Evolutionary conservation across 2,329 filamentous ascomycete genomes (phyloP), one percentile per base, ranked within the genome.

Genomic region (Dactylellina haptotyla): DNA sequence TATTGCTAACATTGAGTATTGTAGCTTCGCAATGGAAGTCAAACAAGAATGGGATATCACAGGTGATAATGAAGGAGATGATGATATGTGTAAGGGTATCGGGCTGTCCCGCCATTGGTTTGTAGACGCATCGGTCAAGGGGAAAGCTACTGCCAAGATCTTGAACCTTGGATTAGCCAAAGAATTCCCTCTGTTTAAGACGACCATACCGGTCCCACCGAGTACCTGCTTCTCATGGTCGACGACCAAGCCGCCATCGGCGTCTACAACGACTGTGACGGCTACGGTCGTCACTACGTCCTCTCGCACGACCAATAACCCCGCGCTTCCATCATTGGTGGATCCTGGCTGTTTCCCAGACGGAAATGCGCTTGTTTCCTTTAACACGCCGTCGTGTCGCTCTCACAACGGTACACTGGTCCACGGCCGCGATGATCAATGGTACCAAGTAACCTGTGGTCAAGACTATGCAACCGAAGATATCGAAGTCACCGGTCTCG

Each of bases 221-320:
- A 43, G 39, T 43, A 43, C 39, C n/a, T 43, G 39, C n/a, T 43
- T 43, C n/a, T 43, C 39, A 8, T 43, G 39, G 39, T 43, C 39
- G 16, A 43, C 39, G 16, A 43, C 39, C n/a, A 43, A 4, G 6
- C 16, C 39, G 6, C 4, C 39, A 9, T 43, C 39, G n/a, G 6
- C 39, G 39, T 4, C 39, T 8, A 16, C 4, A 43, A 16, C 6
- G 39, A 16, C 6, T 43, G 8, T 10, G 4, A 16, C 39, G 4
- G 4, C 39, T 4, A 4, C 39, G n/a, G 39, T 16, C 6, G n/a
- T 16, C 8, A 43, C 39, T 4, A 16, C 8, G 4, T 10, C 39
- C 6, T 43, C 39, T 43, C 4, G 4, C 8, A 4, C 39, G n/a
- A n/a, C n/a, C n/a, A n/a, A n/a, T n/a, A n/a, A n/a, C n/a, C n/a